Evolutionary conservation across 2,329 filamentous ascomycete species (phyloP), one percentile per base, ranked within the genome.

Genomic region (Dothideomycetes sp.): DNA sequence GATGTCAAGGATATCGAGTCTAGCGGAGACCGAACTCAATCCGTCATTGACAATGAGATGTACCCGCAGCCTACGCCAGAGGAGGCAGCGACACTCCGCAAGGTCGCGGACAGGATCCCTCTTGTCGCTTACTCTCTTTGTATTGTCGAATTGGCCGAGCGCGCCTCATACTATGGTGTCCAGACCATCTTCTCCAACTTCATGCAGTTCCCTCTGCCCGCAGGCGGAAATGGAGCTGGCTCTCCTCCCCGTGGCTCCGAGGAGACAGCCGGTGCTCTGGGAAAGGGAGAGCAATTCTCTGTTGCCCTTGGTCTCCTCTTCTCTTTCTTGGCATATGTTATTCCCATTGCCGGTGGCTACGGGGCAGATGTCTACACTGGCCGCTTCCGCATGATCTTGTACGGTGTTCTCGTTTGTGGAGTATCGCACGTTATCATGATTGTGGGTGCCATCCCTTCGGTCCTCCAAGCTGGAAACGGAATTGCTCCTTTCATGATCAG

Each of bases 101-200:
- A 63, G 41, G 62, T 73, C 5, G 59, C 72, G n/a, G 73, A 63
- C 31, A 57, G 49, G 2, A 61, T 79, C 2, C 72, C 75, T 1
- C 42, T 58, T 10, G 60, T 70, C 3, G 66, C 72, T n/a, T 79
- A 73, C 48, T 50, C 72, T 3, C 67, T 79, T 19, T 78, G 74
- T 45, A 47, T 70, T 5, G 72, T 77, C 31, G 75, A 79, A 46
- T 72, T 78, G 44, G 72, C 70, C 40, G 75, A 79, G 51, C 63
- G 75, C 40, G 74, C 73, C 3, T 77, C 73, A 0, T 79, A 73
- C 61, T 77, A 76, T 50, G 75, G 74, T 44, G 62, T 68, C 4
- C 64, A 70, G 45, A 68, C 67, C 0, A 57, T 72, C 5, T 76
- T 77, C 53, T 65, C 64, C 45, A 81, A 81, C 53, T 81, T 71